Evolutionary conservation across 345 rosid genomes (phyloP).

Genomic region (Pistacia atlantica): DNA sequence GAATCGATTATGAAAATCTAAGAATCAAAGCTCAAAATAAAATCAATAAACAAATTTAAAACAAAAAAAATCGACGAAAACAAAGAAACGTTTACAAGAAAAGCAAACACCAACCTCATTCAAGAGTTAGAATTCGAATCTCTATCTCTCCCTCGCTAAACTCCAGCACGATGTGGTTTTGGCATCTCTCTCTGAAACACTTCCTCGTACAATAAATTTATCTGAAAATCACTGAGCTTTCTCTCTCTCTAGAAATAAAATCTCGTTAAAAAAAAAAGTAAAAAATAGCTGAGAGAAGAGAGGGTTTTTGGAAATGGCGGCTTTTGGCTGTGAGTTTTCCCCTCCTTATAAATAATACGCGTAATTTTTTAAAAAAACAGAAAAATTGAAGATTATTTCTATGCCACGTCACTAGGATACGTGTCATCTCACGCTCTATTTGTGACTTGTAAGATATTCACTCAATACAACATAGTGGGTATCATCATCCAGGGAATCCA

Average conservation of each 20-base stretch:
- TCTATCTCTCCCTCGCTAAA: not conserved
- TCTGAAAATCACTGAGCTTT: not conserved
- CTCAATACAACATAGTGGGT: no score
- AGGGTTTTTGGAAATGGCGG: slow-evolving; percentile 24
- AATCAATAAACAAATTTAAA: not conserved
- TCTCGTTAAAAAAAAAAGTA: no score
- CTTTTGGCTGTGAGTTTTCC: not conserved
- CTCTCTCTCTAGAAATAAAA: not conserved
- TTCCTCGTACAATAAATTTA: not conserved
- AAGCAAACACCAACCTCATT: slow-evolving; percentile 10
- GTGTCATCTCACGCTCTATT: no score
- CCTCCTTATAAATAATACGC: not conserved
- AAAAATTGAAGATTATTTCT: no score
- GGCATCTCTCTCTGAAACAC: not conserved
- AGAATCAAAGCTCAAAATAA: not conserved
- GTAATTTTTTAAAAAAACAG: no score
- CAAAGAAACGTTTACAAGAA: not conserved
- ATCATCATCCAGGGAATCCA: no score
- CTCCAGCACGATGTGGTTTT: slow-evolving; percentile 10
- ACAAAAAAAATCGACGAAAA: not conserved
- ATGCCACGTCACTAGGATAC: no score
- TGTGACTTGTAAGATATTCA: no score
- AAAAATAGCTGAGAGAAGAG: not conserved
- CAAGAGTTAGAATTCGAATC: not conserved
- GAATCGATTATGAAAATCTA: not conserved